Conservation (phyloP, 1,284 basidiomycete genomes). For the Ustilago bromivora region DNA sequence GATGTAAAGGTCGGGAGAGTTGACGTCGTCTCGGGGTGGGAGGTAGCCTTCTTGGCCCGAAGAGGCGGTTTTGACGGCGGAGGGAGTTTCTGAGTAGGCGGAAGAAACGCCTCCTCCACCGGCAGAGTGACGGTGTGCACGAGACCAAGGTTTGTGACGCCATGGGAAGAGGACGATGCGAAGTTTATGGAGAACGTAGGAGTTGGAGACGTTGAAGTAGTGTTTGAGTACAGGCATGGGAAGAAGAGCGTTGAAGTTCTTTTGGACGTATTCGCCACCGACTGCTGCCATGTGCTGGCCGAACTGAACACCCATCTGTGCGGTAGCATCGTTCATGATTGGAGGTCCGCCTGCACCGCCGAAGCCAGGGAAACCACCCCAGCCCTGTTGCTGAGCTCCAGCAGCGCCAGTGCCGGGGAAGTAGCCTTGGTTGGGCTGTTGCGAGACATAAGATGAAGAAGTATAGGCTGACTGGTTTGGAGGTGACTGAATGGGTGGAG, state of each 20-base stretch:
- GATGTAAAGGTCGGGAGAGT: constrained; percentile 96
- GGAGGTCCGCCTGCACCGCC: constrained; percentile 27
- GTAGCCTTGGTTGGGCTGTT: constrained; percentile 20
- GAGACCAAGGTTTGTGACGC: constrained; percentile 76
- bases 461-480: constrained; percentile 18
- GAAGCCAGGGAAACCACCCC: constrained; percentile 33
- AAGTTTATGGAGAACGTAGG: constrained; percentile 92
- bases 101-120: constrained; percentile 28
- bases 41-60: constrained; percentile 74
- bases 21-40: constrained; percentile 91
- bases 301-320: constrained; percentile 95
- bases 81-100: constrained; percentile 30
- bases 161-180: constrained; percentile 94
- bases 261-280: constrained; percentile 94
- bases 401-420: constrained; percentile 18
- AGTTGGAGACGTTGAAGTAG: constrained; percentile 96
- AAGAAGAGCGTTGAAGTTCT: constrained; percentile 74
- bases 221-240: constrained; percentile 77
- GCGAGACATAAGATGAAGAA: constrained; percentile 18
- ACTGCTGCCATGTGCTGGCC: constrained; percentile 90
- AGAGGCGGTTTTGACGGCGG: constrained; percentile 28
- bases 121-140: constrained; percentile 58
- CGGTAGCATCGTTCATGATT: constrained; percentile 87
- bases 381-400: constrained; percentile 21
- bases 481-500: constrained; percentile 45